Evolutionary conservation across 129 eudicot genomes (phyloP).

Genomic region (Flaveria sonorensis): DNA sequence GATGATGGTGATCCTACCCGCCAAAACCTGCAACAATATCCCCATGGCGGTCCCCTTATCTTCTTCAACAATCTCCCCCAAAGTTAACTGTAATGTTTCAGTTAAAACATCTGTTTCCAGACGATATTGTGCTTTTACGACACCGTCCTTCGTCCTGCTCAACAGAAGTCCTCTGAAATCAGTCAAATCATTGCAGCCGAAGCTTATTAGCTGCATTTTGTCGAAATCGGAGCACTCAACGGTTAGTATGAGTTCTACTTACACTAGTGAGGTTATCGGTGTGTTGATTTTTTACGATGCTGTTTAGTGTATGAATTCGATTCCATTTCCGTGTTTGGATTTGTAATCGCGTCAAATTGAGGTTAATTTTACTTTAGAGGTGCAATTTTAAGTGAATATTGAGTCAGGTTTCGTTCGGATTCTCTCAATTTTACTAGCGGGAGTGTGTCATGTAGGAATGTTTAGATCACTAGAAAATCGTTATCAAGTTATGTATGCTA

Average conservation of each 20-base stretch:
- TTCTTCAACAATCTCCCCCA: conserved; percentile 49
- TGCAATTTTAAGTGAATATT: background rate
- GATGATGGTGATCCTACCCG: conserved; percentile 37
- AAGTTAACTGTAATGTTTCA: conserved; percentile 29
- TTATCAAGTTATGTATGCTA: conserved; percentile 25
- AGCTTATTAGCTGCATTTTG: conserved; percentile 49
- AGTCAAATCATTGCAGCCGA: conserved; percentile 21
- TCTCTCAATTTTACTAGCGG: conserved; percentile 29
- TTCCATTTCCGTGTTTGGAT: background rate
- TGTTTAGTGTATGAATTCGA: background rate
- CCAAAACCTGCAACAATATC: conserved; percentile 38
- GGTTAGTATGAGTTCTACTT: conserved; percentile 47
- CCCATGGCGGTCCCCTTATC: conserved; percentile 65
- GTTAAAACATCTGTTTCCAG: conserved; percentile 28
- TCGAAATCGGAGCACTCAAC: conserved; percentile 31
- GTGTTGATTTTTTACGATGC: background rate
- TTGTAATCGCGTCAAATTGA: background rate
- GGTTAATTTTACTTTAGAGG: conserved; percentile 13
- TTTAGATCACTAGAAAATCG: conserved; percentile 26
- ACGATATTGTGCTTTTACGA: conserved; percentile 27
- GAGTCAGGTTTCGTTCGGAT: conserved; percentile 10
- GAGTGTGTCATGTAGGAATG: conserved; percentile 69
- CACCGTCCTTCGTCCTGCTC: conserved; percentile 29
- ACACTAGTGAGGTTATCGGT: conserved; percentile 11
- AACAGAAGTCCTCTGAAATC: conserved; percentile 24